A percentile compares a stretch with the other conserved stretches of the same genome.
Conservation (phyloP, 2,329 filamentous ascomycete genomes). For the Diplodia intermedia region DNA sequence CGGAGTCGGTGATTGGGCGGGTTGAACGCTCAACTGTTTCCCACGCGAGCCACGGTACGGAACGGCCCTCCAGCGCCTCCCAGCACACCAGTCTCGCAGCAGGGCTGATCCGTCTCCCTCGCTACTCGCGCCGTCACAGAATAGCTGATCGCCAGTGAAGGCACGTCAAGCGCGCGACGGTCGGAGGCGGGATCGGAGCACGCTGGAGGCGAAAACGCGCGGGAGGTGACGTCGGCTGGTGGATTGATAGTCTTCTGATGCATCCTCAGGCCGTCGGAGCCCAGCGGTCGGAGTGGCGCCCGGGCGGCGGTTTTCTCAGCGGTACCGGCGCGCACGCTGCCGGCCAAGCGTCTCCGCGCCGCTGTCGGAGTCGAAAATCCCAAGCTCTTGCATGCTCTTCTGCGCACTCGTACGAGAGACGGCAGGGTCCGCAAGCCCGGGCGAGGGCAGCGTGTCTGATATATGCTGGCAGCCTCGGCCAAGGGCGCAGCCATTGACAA, state of each 20-base stretch:
- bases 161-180: neutral
- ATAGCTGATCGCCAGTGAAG: neutral
- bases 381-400: slow-evolving; percentile 2
- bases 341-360: neutral
- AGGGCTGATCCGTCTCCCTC: neutral
- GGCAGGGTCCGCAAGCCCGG: neutral
- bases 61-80: slow-evolving; percentile 12
- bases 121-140: no score
- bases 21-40: neutral
- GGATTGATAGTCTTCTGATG: slow-evolving; percentile 2
- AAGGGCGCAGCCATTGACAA: slow-evolving; percentile 11
- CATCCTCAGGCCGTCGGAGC: neutral
- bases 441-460: neutral
- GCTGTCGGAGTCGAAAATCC: slow-evolving; percentile 20
- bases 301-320: neutral
- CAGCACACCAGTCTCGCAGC: neutral
- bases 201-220: neutral
- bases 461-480: slow-evolving; percentile 14
- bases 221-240: slow-evolving; percentile 11
- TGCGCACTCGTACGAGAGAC: neutral
- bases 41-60: slow-evolving; percentile 20
- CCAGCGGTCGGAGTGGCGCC: neutral
- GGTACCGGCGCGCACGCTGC: slow-evolving; percentile 1
- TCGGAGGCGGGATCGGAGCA: neutral
- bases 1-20: slow-evolving; percentile 9